Base-by-base conservation (phyloP, 2,329 filamentous ascomycete species). In the Plectosphaerella cucumerina region DNA sequence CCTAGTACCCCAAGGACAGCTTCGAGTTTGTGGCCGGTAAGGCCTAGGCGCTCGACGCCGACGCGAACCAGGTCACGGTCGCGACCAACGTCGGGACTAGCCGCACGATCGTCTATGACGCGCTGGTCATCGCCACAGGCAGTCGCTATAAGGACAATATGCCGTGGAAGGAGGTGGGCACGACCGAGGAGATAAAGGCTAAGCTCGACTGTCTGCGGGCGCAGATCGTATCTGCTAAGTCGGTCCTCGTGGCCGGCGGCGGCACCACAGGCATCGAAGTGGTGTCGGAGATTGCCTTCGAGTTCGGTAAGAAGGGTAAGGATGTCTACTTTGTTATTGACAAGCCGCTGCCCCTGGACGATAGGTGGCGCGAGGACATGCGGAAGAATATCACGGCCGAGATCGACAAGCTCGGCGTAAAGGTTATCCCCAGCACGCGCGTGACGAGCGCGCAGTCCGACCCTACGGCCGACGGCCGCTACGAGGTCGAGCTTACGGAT, bases 71-170 rank as follows among this genome's bases (percentile, higher is more conserved):
- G 4, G 68, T 78, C 44, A 65, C 66, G 17, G 60, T 79, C 8
- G 41, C 50, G 4, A 56, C 61, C 6, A 62, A 63, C 10, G 55
- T 60, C 17, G 65, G 66, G 33, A 50, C 42, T 4, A 52, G 60
- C 48, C 66, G 66, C 21, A 59, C 60, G 4, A 51, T 80, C 12
- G 37, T 44, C 47, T 82, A 81, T 60, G 72, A 80, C 59, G 72
- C 80, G 22, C 68, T 82, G 8, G 70, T 82, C 31, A 62, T 81
- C 35, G 77, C 78, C 3, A 82, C 80, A 0, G 81, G 81, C 8
- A 65, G 75, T 3, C 65, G 67, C 23, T 68, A 71, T 26, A 65
- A 59, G 20, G 71, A 68, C 5, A 64, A 61, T 52, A 67, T 76
- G 64, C 78, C 80, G 1, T 82, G 75, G 63, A 83, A 82, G 62